Percentiles rank a stretch among this genome's conserved stretches.
Conservation (phyloP, 2,329 filamentous ascomycete genomes). For the Didymosphaeria variabile region DNA sequence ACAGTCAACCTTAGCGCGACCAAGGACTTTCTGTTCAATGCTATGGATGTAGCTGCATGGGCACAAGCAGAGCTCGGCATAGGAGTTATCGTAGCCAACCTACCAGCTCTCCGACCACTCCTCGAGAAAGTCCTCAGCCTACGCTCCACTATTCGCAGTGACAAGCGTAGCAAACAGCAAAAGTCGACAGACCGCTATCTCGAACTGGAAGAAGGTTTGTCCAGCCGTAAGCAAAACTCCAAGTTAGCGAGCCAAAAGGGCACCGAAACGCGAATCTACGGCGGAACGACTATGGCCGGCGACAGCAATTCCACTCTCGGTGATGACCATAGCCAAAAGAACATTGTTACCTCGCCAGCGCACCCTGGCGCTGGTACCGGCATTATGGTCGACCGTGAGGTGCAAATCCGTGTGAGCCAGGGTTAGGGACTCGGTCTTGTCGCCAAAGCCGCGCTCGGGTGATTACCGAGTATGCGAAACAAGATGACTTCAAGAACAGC, state of each 20-base stretch:
- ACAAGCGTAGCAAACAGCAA: constrained; percentile 18
- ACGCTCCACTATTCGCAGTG: constrained; percentile 19
- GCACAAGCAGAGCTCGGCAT: constrained; percentile 23
- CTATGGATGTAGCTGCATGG: constrained; percentile 27
- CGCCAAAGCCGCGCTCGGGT: background rate
- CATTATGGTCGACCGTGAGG: constrained; percentile 4
- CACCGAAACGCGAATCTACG: constrained; percentile 22
- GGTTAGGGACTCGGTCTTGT: background rate
- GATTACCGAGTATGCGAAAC: background rate
- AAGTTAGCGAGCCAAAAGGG: constrained; percentile 8
- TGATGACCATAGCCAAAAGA: constrained; percentile 16
- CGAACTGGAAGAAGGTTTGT: constrained; percentile 17
- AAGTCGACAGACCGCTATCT: constrained; percentile 19
- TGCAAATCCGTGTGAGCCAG: constrained; percentile 1
- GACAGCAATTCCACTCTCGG: constrained; percentile 17
- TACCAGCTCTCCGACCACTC: constrained; percentile 23
- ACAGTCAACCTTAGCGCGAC: constrained; percentile 40
- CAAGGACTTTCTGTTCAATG: constrained; percentile 22
- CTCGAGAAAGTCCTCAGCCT: constrained; percentile 23
- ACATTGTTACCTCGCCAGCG: constrained; percentile 10
- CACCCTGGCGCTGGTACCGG: background rate
- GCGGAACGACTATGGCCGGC: constrained; percentile 13
- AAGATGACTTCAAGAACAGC: background rate
- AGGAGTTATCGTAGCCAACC: constrained; percentile 24
- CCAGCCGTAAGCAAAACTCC: constrained; percentile 1